Evolutionary conservation across 441 rosid species (phyloP).

Genomic region (Kokia cookei): DNA sequence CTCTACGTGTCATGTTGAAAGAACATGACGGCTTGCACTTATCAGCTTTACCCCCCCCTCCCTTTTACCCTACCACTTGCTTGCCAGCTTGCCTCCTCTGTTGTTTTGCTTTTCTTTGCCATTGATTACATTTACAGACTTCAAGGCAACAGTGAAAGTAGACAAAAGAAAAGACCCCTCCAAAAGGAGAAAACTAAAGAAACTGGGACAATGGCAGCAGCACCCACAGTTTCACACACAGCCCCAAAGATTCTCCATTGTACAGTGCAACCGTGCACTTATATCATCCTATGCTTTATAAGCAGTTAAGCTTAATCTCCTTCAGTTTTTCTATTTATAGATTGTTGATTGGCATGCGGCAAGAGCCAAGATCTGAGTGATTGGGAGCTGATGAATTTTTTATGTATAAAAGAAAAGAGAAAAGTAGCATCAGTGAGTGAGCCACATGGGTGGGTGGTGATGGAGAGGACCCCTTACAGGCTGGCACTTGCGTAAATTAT

Average conservation of each 20-base stretch:
- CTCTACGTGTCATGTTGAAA: not conserved
- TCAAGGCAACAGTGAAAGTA: not conserved
- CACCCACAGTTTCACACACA: not conserved
- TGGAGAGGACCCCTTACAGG: slow-evolving; percentile 25
- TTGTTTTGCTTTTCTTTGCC: not conserved
- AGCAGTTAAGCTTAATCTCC: not conserved
- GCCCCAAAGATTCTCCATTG: slow-evolving; percentile 25
- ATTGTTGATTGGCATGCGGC: not conserved
- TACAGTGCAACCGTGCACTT: slow-evolving; percentile 11
- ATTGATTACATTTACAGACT: slow-evolving; percentile 3
- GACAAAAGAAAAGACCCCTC: not conserved
- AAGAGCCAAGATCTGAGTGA: not conserved
- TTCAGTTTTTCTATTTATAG: not conserved
- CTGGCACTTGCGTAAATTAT: slow-evolving; percentile 16
- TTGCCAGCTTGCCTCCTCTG: not conserved
- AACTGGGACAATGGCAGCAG: not conserved
- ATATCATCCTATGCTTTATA: slow-evolving; percentile 4
- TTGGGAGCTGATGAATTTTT: not conserved
- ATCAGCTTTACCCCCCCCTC: not conserved
- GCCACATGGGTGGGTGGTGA: slow-evolving; percentile 25
- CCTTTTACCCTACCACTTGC: not conserved
- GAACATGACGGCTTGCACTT: slow-evolving; percentile 7
- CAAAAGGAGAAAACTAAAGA: not conserved
- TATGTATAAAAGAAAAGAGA: not conserved
- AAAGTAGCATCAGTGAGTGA: slow-evolving; percentile 1